Evolutionary conservation across 2,329 filamentous ascomycete species (phyloP).

Genomic region (Colletotrichum spinosum): DNA sequence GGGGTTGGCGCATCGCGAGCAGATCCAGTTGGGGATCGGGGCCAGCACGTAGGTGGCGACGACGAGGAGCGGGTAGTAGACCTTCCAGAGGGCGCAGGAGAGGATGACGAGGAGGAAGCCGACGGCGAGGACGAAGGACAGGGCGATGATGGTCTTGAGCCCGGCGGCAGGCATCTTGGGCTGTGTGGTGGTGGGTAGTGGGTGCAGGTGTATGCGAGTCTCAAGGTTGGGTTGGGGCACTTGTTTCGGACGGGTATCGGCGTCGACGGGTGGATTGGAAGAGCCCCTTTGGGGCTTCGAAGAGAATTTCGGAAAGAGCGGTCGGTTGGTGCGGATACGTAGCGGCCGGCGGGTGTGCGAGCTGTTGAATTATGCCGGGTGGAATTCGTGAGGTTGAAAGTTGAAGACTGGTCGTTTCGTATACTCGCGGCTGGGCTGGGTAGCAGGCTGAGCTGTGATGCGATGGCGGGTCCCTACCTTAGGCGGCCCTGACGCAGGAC

Average conservation of each 20-base stretch:
- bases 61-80: slow-evolving; percentile 94
- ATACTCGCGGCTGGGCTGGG: slow-evolving; percentile 25
- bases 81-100: slow-evolving; percentile 93
- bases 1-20: slow-evolving; percentile 85
- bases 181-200: slow-evolving; percentile 21
- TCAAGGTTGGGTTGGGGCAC: slow-evolving; percentile 9
- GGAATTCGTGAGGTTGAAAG: slow-evolving; percentile 16
- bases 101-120: slow-evolving; percentile 99
- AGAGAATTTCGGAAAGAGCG: neutral
- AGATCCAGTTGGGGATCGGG: slow-evolving; percentile 97
- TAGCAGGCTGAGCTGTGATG: slow-evolving; percentile 33
- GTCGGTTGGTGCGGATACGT: neutral
- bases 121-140: slow-evolving; percentile 98
- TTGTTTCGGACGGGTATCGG: slow-evolving; percentile 35
- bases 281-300: slow-evolving; percentile 33
- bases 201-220: slow-evolving; percentile 6
- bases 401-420: slow-evolving; percentile 10
- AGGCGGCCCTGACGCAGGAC: slow-evolving; percentile 29
- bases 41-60: slow-evolving; percentile 96
- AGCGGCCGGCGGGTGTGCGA: neutral
- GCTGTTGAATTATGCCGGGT: neutral
- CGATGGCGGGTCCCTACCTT: slow-evolving; percentile 29
- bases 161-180: slow-evolving; percentile 79
- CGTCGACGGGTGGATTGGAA: slow-evolving; percentile 5
- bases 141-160: slow-evolving; percentile 98